These are phyloP conservation scores for Exophiala phaeomuriformis DNA, from an alignment of 2,329 filamentous ascomycete species.

Conservation along the genomic window DNA sequence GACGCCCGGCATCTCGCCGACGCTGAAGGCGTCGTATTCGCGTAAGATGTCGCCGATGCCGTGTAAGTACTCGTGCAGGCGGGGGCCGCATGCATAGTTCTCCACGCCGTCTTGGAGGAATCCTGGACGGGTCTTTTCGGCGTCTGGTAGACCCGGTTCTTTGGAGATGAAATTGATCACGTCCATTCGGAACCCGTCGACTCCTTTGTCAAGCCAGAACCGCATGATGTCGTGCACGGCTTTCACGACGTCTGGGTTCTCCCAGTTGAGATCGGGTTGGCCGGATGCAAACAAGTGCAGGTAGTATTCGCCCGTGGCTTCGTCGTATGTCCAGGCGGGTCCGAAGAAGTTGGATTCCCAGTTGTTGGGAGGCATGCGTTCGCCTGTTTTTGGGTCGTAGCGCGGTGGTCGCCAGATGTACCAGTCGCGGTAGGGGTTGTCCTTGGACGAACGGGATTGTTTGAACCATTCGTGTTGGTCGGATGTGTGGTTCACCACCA, in stretches of 20 bases:
- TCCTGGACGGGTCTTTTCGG: slow-evolving; percentile 34
- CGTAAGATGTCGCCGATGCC: slow-evolving; percentile 34
- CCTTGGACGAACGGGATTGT: slow-evolving; percentile 54
- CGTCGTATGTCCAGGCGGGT: slow-evolving; percentile 54
- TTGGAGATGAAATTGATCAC: slow-evolving; percentile 69
- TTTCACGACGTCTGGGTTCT: slow-evolving; percentile 57
- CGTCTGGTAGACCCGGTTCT: slow-evolving; percentile 46
- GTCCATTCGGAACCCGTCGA: slow-evolving; percentile 66
- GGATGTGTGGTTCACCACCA: slow-evolving; percentile 42
- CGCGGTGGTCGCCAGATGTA: slow-evolving; percentile 53
- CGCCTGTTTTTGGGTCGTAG: slow-evolving; percentile 48
- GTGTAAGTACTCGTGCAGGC: slow-evolving; percentile 34
- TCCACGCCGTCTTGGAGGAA: slow-evolving; percentile 46
- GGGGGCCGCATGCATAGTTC: slow-evolving; percentile 31
- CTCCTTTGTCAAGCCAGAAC: slow-evolving; percentile 71
- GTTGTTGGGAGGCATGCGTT: slow-evolving; percentile 65
- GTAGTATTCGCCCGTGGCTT: slow-evolving; percentile 65
- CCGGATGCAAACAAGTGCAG: slow-evolving; percentile 66
- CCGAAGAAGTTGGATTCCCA: slow-evolving; percentile 47
- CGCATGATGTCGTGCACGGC: slow-evolving; percentile 67
- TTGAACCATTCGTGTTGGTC: slow-evolving; percentile 55
- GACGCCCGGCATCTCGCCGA: slow-evolving; percentile 37
- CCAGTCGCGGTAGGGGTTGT: slow-evolving; percentile 62
- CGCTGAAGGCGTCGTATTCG: slow-evolving; percentile 35
- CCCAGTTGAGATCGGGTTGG: slow-evolving; percentile 84